A percentile compares a stretch with the other conserved stretches of the same genome.
These are phyloP conservation scores for Balansia obtecta DNA, from an alignment of 2,329 filamentous ascomycete genomes.

Conservation along the genomic window DNA sequence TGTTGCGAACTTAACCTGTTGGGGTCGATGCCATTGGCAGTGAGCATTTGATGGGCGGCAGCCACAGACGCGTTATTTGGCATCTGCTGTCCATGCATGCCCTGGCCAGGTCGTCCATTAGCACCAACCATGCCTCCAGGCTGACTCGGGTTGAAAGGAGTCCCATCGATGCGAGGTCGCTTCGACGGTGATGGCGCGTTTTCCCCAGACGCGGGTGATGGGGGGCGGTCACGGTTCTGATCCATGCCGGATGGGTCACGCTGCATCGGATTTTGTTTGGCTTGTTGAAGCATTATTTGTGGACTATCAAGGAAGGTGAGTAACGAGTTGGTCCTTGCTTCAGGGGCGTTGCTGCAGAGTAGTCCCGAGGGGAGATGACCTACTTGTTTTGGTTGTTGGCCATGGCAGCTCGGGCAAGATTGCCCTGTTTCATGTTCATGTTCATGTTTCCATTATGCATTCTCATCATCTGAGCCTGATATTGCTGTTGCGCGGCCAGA, in stretches of 20 bases:
- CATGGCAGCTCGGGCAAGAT: constrained; percentile 62
- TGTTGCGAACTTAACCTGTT: constrained; percentile 61
- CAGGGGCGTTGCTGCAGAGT: not conserved
- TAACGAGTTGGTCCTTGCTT: not conserved
- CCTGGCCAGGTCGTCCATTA: constrained; percentile 58
- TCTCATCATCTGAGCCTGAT: constrained; percentile 54
- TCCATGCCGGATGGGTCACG: constrained; percentile 81
- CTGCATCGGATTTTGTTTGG: constrained; percentile 73
- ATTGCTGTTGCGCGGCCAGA: constrained; percentile 42
- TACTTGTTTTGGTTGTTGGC: constrained; percentile 66
- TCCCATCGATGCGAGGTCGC: constrained; percentile 64
- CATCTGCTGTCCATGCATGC: constrained; percentile 61
- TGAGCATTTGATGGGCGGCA: constrained; percentile 47
- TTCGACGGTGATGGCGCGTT: constrained; percentile 90
- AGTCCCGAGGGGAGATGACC: constrained; percentile 17
- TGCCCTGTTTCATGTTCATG: constrained; percentile 45
- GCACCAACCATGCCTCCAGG: constrained; percentile 53
- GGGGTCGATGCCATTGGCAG: constrained; percentile 63
- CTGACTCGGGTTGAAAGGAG: constrained; percentile 60
- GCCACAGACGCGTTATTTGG: constrained; percentile 35
- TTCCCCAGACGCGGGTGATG: constrained; percentile 71
- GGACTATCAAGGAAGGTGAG: constrained; percentile 31
- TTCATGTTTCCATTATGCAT: constrained; percentile 50
- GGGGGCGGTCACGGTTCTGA: constrained; percentile 65
- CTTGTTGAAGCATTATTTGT: constrained; percentile 60